Evolutionary conservation across 352 stramenopile species (phyloP), one percentile per base, ranked within the genome.

Genomic region (Phytopythium chamaehyphon): DNA sequence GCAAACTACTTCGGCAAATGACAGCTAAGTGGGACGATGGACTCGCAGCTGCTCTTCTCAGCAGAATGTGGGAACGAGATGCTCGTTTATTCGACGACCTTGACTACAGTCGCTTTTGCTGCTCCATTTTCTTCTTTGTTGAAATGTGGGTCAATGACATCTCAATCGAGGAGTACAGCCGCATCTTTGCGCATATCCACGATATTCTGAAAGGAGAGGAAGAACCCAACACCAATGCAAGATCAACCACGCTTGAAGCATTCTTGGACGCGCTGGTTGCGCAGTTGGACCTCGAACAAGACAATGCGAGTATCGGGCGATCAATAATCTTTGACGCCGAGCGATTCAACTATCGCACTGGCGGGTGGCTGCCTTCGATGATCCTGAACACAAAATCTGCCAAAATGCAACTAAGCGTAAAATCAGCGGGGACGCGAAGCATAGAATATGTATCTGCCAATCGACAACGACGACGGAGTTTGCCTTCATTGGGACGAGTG

Each of bases 81-180:
- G 55, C 63, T 19, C 56, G 44, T 12, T 56, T 42, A 31, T 57
- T 70, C 39, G 7, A n/a, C 10, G 40, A 58, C 10, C 42, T 83
- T 23, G 67, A 73, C 51, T 58, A 69, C 9, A 57, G 74, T 2
- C 70, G 68, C 33, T 83, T 83, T 44, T 63, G 62, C 48, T 75
- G 62, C 60, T 76, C 71, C 11, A 33, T 83, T 7, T 79, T 79
- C 47, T 68, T 57, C 42, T 83, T 75, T 38, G 61, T 62, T 45
- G 68, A 83, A 38, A 73, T 79, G 62, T 77, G 68, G 68, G 58
- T 77, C 8, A 57, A 77, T 57, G 60, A 66, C 11, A 62, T 77
- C 40, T 65, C 57, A 3, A 15, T 62, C 1, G 51, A 38, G 6
- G 71, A 75, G 38, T 83, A 79, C 52, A 51, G 66, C 36, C 61